Conservation (phyloP, 2,329 filamentous ascomycete species). For the Exophiala spinifera region DNA sequence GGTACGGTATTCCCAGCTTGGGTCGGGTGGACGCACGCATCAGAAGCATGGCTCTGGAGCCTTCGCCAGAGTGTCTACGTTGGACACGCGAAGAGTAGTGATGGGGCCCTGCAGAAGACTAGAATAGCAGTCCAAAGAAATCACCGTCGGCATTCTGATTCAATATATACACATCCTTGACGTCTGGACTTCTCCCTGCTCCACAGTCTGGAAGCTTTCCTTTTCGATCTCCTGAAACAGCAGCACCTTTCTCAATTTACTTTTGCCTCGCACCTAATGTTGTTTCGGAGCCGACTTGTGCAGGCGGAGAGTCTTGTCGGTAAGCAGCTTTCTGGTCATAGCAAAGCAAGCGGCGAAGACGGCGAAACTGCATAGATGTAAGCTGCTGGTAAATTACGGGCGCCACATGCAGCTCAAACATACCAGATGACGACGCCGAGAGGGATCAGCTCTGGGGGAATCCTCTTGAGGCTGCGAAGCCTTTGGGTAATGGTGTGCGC, state of each 20-base stretch:
- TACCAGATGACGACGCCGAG: conserved; percentile 87
- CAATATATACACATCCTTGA: conserved; percentile 37
- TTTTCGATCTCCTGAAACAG: not conserved
- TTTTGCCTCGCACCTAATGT: conserved; percentile 33
- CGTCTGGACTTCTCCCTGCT: conserved; percentile 30
- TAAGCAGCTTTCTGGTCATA: conserved; percentile 72
- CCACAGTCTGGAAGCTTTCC: conserved; percentile 21
- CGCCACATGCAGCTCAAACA: conserved; percentile 36
- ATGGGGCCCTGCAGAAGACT: not conserved
- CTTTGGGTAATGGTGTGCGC: conserved; percentile 97
- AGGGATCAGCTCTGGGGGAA: conserved; percentile 91
- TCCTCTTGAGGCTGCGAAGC: conserved; percentile 80
- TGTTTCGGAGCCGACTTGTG: conserved; percentile 47
- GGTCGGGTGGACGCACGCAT: too few relatives aligned
- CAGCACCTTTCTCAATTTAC: not conserved
- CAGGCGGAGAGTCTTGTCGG: conserved; percentile 91
- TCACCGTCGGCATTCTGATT: conserved; percentile 1
- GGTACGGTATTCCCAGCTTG: too few relatives aligned
- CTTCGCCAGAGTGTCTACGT: too few relatives aligned
- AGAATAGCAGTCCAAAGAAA: not conserved
- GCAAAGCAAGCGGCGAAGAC: conserved; percentile 80
- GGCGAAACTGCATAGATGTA: conserved; percentile 51
- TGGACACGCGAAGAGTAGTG: too few relatives aligned
- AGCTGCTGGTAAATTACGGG: not conserved
- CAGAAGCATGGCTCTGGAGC: too few relatives aligned